phyloP scores from a whole-genome alignment of 2,329 filamentous ascomycete genomes.

The Colletotrichum sp. region DNA sequence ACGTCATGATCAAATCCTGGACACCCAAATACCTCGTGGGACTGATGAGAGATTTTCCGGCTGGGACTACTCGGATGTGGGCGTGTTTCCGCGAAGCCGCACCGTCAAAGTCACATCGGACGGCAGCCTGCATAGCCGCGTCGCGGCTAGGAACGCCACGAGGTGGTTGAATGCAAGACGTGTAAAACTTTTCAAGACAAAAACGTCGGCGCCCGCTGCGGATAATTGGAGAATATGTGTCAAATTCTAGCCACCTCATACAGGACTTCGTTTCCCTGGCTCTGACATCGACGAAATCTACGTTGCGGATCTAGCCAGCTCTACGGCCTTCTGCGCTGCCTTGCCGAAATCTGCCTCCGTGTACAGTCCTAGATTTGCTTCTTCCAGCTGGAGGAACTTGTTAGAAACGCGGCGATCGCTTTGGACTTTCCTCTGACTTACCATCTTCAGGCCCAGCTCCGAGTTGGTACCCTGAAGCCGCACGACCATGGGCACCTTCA shows the following conservation, averaged over 20 bases:
- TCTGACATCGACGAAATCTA: fast-evolving
- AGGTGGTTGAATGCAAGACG: background rate
- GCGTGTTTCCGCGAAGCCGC: background rate
- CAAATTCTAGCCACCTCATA: background rate
- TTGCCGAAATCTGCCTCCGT: conserved; percentile 44
- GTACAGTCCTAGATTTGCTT: conserved; percentile 36
- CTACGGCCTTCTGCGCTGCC: conserved; percentile 36
- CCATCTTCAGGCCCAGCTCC: conserved; percentile 41
- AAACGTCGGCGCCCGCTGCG: background rate
- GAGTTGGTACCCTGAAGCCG: conserved; percentile 53
- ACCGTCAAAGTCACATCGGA: background rate
- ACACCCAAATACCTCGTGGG: background rate
- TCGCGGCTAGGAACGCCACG: background rate
- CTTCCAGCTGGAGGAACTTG: conserved; percentile 30
- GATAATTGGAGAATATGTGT: background rate
- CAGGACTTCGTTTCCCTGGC: background rate
- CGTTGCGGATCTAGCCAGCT: conserved; percentile 25
- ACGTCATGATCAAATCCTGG: background rate
- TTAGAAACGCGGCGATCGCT: background rate
- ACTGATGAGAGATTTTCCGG: background rate
- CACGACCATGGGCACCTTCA: conserved; percentile 48
- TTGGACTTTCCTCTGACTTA: conserved; percentile 25
- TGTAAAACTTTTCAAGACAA: background rate
- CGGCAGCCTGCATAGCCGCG: background rate
- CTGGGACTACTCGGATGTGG: background rate